Conservation (phyloP, 1,284 basidiomycete genomes). For the Marasmius fiardii region DNA sequence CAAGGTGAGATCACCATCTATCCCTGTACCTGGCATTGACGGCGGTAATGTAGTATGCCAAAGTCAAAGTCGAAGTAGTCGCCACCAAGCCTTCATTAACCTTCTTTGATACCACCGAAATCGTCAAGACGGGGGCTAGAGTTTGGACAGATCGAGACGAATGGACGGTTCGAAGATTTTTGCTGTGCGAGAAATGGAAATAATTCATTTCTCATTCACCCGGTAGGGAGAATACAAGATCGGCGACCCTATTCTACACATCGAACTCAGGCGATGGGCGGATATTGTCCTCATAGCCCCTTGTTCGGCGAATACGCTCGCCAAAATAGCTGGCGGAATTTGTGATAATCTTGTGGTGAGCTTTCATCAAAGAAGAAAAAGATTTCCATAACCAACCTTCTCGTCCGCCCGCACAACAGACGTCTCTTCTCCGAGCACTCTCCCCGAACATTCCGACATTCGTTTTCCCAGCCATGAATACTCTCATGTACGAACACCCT, state of each 20-base stretch:
- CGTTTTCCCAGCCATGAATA: slow-evolving; percentile 98
- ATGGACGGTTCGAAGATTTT: slow-evolving; percentile 62
- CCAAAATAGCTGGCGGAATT: slow-evolving; percentile 85
- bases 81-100: slow-evolving; percentile 76
- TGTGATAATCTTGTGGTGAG: slow-evolving; percentile 90
- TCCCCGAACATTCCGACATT: slow-evolving; percentile 80
- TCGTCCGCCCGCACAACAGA: slow-evolving; percentile 45
- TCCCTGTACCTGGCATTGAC: slow-evolving; percentile 7
- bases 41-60: slow-evolving; percentile 47
- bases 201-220: background rate
- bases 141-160: slow-evolving; percentile 94
- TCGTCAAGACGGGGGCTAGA: slow-evolving; percentile 52
- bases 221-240: slow-evolving; percentile 57
- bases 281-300: slow-evolving; percentile 94
- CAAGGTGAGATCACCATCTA: slow-evolving; percentile 46
- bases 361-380: too few relatives aligned
- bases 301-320: slow-evolving; percentile 92
- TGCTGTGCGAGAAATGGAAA: background rate
- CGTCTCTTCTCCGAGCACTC: slow-evolving; percentile 86
- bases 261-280: slow-evolving; percentile 95
- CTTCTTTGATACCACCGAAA: slow-evolving; percentile 66
- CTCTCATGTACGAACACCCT: slow-evolving; percentile 95
- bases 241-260: slow-evolving; percentile 94
- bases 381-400: background rate
- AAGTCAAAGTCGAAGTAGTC: slow-evolving; percentile 82